Percentiles rank a stretch among this genome's conserved stretches.
phyloP scores from a whole-genome alignment of 306 rosid species.

The Trichosanthes truncata region DNA sequence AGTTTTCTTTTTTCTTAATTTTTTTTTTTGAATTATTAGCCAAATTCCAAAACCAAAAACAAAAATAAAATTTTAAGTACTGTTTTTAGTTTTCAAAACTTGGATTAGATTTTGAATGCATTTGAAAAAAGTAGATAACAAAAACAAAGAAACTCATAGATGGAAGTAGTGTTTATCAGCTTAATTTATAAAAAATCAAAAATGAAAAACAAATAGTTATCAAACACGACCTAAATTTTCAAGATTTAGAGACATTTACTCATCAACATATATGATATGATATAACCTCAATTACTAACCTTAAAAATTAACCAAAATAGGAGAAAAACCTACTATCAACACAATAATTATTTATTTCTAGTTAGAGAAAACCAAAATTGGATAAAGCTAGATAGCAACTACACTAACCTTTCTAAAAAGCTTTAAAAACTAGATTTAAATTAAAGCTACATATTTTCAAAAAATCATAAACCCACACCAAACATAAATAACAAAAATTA shows the following conservation, averaged over 20 bases:
- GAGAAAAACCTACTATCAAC: background rate
- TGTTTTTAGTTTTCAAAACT: too few relatives aligned
- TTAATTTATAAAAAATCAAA: too few relatives aligned
- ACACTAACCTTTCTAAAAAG: background rate
- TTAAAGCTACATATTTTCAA: background rate
- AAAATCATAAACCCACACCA: background rate
- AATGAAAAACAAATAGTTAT: too few relatives aligned
- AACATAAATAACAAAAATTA: background rate
- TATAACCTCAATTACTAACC: background rate
- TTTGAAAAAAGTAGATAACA: too few relatives aligned
- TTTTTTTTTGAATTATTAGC: too few relatives aligned
- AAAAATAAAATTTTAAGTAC: too few relatives aligned
- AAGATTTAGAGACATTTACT: background rate
- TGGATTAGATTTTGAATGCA: too few relatives aligned
- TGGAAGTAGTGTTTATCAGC: too few relatives aligned
- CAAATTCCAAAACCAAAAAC: too few relatives aligned
- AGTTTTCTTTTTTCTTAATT: too few relatives aligned
- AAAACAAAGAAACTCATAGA: too few relatives aligned
- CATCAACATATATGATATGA: background rate
- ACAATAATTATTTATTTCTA: background rate
- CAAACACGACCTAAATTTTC: too few relatives aligned
- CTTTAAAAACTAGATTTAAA: background rate
- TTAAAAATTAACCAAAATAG: background rate
- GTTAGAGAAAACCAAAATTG: background rate
- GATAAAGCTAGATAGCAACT: background rate